Percentiles rank a stretch among this genome's conserved stretches.
Evolutionary conservation across 306 rosid genomes (phyloP).

Genomic region (Citrullus amarus): DNA sequence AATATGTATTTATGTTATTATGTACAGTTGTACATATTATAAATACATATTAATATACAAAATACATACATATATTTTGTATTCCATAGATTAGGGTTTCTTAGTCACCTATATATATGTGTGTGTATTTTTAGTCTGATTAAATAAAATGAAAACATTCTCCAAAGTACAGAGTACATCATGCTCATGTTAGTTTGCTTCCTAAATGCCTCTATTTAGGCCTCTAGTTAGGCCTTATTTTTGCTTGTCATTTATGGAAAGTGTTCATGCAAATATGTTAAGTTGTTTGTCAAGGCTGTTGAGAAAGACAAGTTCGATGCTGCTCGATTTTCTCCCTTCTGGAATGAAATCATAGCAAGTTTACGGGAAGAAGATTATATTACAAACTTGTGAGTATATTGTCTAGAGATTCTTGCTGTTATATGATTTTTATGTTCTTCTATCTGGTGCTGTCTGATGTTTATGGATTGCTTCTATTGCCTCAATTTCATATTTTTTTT

Average conservation of each 20-base stretch:
- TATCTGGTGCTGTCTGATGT: constrained; percentile 1
- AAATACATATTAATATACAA: no score
- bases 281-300: constrained; percentile 31
- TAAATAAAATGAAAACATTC: no score
- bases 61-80: no score
- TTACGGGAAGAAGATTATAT: constrained; percentile 94
- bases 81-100: no score
- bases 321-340: constrained; percentile 74
- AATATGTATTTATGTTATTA: no score
- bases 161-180: no score
- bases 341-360: constrained; percentile 80
- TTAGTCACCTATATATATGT: no score
- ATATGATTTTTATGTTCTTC: background rate
- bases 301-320: constrained; percentile 69
- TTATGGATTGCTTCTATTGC: background rate
- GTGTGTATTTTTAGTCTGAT: no score
- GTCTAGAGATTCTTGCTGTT: background rate
- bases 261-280: constrained; percentile 5
- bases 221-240: background rate
- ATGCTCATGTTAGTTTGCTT: background rate
- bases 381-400: constrained; percentile 61
- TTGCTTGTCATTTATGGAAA: background rate
- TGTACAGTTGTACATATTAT: no score
- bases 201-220: background rate
- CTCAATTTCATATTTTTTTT: background rate